Evolutionary conservation across 169 alveolate genomes (phyloP).

Genomic region (Cryptosporidium felis): DNA sequence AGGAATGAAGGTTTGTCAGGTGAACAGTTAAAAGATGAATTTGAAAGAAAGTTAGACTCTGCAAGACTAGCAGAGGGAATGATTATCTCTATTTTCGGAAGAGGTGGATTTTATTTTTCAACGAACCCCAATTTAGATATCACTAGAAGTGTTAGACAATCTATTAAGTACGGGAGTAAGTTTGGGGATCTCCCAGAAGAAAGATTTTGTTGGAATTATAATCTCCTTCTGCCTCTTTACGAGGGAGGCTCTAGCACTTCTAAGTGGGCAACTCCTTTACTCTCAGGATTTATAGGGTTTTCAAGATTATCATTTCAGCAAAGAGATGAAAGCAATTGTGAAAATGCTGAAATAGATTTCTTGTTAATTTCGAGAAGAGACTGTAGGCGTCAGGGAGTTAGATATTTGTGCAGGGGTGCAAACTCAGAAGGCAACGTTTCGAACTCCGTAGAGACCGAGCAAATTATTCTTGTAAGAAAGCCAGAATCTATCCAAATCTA

Average conservation of each 20-base stretch:
- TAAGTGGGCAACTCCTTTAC: constrained; percentile 58
- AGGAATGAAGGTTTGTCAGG: background rate
- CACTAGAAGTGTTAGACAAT: constrained; percentile 29
- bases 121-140: constrained; percentile 14
- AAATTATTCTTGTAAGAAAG: constrained; percentile 83
- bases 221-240: constrained; percentile 21
- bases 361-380: constrained; percentile 91
- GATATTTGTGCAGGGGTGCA: constrained; percentile 93
- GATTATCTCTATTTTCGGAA: constrained; percentile 51
- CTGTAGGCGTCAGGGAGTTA: constrained; percentile 92
- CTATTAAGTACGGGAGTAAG: constrained; percentile 39
- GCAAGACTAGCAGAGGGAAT: constrained; percentile 23
- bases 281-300: constrained; percentile 45
- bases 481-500: constrained; percentile 78
- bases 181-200: constrained; percentile 59
- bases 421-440: constrained; percentile 86
- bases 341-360: constrained; percentile 19
- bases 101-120: constrained; percentile 68
- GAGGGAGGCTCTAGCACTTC: constrained; percentile 66
- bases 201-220: constrained; percentile 63
- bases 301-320: constrained; percentile 23
- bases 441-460: constrained; percentile 96
- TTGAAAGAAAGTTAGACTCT: constrained; percentile 16
- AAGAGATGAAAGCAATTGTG: background rate
- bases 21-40: background rate